Conservation (phyloP, 495 filamentous ascomycete genomes). For the Gamarada debralockiae region DNA sequence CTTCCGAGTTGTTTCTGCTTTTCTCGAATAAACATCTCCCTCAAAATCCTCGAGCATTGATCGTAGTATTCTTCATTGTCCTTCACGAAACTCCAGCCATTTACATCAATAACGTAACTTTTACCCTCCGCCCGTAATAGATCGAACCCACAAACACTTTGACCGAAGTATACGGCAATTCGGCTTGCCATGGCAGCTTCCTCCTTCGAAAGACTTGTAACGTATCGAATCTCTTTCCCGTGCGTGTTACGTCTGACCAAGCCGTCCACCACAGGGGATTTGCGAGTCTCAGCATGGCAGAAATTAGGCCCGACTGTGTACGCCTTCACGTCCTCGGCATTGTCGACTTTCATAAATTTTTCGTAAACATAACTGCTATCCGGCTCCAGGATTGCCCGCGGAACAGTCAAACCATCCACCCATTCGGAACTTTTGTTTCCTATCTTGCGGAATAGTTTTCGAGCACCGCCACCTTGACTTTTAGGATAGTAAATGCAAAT, state of each 20-base stretch:
- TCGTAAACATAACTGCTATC: constrained; percentile 90
- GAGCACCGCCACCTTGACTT: constrained; percentile 78
- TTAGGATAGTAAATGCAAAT: constrained; percentile 96
- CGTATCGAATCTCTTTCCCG: constrained; percentile 94
- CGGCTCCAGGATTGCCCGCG: constrained; percentile 73
- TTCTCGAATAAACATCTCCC: constrained; percentile 80
- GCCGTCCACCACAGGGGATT: constrained; percentile 95
- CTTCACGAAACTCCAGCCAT: constrained; percentile 99
- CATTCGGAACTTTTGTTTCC: constrained; percentile 98
- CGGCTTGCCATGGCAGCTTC: constrained; percentile 82
- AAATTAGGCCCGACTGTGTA: constrained; percentile 94
- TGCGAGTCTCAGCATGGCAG: constrained; percentile 95
- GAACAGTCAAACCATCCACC: constrained; percentile 68
- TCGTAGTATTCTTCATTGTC: constrained; percentile 99
- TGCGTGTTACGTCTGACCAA: constrained; percentile 93
- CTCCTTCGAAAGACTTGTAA: constrained; percentile 76
- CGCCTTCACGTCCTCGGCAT: constrained; percentile 96
- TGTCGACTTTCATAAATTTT: constrained; percentile 92
- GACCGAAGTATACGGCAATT: constrained; percentile 90
- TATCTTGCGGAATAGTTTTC: constrained; percentile 92
- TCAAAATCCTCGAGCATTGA: constrained; percentile 78
- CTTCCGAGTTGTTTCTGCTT: constrained; percentile 51
- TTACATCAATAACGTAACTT: constrained; percentile 98
- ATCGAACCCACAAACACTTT: constrained; percentile 95
- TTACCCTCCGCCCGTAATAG: constrained; percentile 76